Base-by-base conservation (phyloP, 2,329 filamentous ascomycete genomes). In the Aciculosporium take region DNA sequence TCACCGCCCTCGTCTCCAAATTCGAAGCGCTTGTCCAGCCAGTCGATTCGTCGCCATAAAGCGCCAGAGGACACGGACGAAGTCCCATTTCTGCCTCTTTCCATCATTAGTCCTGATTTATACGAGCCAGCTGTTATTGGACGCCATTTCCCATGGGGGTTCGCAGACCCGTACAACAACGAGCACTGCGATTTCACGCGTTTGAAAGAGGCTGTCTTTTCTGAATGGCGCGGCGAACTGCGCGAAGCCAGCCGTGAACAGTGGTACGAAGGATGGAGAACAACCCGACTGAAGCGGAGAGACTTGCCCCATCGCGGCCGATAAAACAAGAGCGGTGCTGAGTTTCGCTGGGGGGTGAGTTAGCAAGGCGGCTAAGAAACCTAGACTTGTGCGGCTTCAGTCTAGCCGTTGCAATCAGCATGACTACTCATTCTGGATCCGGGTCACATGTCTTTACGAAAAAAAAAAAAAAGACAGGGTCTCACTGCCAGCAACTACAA, bases 211-310 rank as follows among this genome's bases (percentile, higher is more conserved):
- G 80, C 82, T 7, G 84, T 98, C 25, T 98, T 98, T 60, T 79
- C 70, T 49, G 89, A 96, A 56, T 98, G 91, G 91, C 81, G 89
- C 39, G 74, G 74, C 33, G 91, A 98, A 57, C 69, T 98, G 45
- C 81, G 89, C 46, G 86, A 94, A 60, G 83, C 86, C 40, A 94
- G 86, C 59, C 76, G 86, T 42, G 87, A 94, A 56, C 75, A 87
- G 52, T 95, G 87, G 85, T 96, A 96, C 53, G 89, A 96, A 62
- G 80, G 84, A 53, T 96, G 89, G 91, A 79, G 91, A 62, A 95
- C 76, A 7, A 79, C 67, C 61, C 68, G 75, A 42, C 69, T 81
- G 49, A 78, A 78, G 62, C 64, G 68, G 47, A 65, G 68, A 42
- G 64, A 71, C 44, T 54, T 62, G n/a, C 53, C 58, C 15, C 55